Evolutionary conservation across 768 basidiomycete genomes (phyloP).

Genomic region (Macrocybe gigantea): DNA sequence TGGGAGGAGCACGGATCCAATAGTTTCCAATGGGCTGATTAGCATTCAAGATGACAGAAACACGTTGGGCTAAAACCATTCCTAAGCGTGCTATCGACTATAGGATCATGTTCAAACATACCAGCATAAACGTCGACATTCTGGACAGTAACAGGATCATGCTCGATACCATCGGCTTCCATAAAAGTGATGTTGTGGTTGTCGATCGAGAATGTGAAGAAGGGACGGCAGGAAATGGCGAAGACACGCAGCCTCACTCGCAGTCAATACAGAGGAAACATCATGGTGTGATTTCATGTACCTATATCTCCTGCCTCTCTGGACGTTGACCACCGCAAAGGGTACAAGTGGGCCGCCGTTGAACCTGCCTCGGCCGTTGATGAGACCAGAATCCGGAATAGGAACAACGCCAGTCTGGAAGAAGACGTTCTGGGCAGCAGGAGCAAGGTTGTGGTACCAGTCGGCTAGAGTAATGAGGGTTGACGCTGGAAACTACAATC

Average conservation of each 20-base stretch:
- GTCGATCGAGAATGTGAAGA: slow-evolving; percentile 31
- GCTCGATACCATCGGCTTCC: slow-evolving; percentile 35
- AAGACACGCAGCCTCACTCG: slow-evolving; percentile 41
- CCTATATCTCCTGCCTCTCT: slow-evolving; percentile 33
- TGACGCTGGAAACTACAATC: slow-evolving; percentile 9
- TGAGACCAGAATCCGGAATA: slow-evolving; percentile 35
- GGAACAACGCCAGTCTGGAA: slow-evolving; percentile 26
- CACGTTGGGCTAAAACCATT: slow-evolving; percentile 23
- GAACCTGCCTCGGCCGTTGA: slow-evolving; percentile 39
- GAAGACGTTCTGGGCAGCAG: slow-evolving; percentile 27
- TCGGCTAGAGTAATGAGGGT: slow-evolving; percentile 32
- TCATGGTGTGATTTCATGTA: slow-evolving; percentile 26
- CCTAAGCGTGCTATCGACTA: background rate
- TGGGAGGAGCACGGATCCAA: slow-evolving; percentile 30
- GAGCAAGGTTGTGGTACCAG: slow-evolving; percentile 27
- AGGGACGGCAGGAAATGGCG: slow-evolving; percentile 39
- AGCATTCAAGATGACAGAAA: slow-evolving; percentile 31
- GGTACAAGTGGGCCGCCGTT: slow-evolving; percentile 31
- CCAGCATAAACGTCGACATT: slow-evolving; percentile 37
- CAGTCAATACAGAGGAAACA: too few relatives aligned
- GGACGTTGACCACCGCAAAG: slow-evolving; percentile 37
- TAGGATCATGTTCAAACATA: slow-evolving; percentile 6
- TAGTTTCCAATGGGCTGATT: slow-evolving; percentile 39
- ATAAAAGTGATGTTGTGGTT: slow-evolving; percentile 30
- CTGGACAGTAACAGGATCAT: slow-evolving; percentile 33